Conservation (phyloP, 768 basidiomycete genomes). For the Daedaleopsis sinensis region DNA sequence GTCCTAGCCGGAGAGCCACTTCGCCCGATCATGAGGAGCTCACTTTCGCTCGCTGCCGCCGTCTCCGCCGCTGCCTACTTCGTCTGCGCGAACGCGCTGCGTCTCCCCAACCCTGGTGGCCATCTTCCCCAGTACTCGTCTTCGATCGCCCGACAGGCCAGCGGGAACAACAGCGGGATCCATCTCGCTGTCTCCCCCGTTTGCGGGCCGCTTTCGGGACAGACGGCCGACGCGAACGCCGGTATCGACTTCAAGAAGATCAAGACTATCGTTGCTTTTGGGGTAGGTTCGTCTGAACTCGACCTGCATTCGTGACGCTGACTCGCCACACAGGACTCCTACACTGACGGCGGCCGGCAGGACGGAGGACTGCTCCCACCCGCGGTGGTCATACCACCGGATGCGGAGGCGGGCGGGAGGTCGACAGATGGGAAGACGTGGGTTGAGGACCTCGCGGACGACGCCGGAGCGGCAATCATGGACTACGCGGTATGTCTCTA, state of each 20-base stretch:
- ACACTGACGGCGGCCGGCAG: slow-evolving; percentile 50
- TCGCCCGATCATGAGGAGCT: too few relatives aligned
- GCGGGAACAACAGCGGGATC: slow-evolving; percentile 26
- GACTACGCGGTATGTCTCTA: slow-evolving; percentile 51
- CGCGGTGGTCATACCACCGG: slow-evolving; percentile 43
- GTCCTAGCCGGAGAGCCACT: too few relatives aligned
- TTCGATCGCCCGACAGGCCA: too few relatives aligned
- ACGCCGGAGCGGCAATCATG: slow-evolving; percentile 43
- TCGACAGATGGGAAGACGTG: slow-evolving; percentile 55
- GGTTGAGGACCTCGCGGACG: slow-evolving; percentile 49
- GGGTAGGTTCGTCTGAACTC: slow-evolving; percentile 35
- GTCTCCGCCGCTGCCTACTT: too few relatives aligned
- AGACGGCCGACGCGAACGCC: slow-evolving; percentile 49
- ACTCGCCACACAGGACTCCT: slow-evolving; percentile 42
- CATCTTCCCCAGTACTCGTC: too few relatives aligned
- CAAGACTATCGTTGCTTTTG: slow-evolving; percentile 56
- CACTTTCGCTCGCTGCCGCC: too few relatives aligned
- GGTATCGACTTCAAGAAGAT: slow-evolving; percentile 42
- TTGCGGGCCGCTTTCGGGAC: slow-evolving; percentile 46
- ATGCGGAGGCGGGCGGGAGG: slow-evolving; percentile 51
- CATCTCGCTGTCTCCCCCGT: slow-evolving; percentile 51
- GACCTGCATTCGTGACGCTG: background rate
- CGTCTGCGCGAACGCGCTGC: too few relatives aligned
- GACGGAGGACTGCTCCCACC: slow-evolving; percentile 48
- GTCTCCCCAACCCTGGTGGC: too few relatives aligned